Base-by-base conservation (phyloP, 2,329 filamentous ascomycete genomes). In the Trichoderma sp. region DNA sequence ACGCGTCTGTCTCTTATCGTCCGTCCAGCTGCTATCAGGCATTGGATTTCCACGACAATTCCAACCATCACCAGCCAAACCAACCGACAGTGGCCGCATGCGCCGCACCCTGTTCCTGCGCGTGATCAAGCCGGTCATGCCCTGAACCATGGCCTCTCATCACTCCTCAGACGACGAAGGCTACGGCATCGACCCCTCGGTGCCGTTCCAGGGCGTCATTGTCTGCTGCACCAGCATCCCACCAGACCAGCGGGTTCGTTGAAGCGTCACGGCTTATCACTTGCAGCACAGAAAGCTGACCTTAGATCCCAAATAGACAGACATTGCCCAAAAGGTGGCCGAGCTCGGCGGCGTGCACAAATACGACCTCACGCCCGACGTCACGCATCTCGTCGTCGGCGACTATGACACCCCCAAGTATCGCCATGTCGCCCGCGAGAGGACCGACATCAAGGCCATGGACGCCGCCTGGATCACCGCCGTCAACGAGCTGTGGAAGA, bases 361-460 rank as follows among this genome's bases (percentile, higher is more conserved):
- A 72, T 90, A 93, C 76, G 93, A 99, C 76, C 86, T 99, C 51
- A 98, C 93, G n/a, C 91, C 91, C 64, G 92, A 97, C 76, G 92
- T 96, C 55, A 98, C 95, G 5, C 95, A 99, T 79, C 87, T 99
- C 54, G 85, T 99, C 68, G 92, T 97, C 67, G 95, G 93, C 75
- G 89, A 91, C 72, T 90, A 92, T 72, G 87, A 94, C 74, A 98
- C 94, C 0, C 87, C 90, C 57, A 99, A 99, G 77, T 99, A 99
- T 78, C 90, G 89, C 76, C 97, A 96, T 81, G 94, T 98, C 72
- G 95, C 94, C 62, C 91, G 89, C 74, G 90, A 94, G 75, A 86
- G 95, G 60, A 88, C 90, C 55, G 95, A 99, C 73, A 89, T 99
- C 72, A 88, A 87, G 74, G 89, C 93, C 57, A 88, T 99, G 79